These are phyloP conservation scores for Neolentinus lepideus DNA, from an alignment of 1,284 basidiomycete species.

Conservation along the genomic window DNA sequence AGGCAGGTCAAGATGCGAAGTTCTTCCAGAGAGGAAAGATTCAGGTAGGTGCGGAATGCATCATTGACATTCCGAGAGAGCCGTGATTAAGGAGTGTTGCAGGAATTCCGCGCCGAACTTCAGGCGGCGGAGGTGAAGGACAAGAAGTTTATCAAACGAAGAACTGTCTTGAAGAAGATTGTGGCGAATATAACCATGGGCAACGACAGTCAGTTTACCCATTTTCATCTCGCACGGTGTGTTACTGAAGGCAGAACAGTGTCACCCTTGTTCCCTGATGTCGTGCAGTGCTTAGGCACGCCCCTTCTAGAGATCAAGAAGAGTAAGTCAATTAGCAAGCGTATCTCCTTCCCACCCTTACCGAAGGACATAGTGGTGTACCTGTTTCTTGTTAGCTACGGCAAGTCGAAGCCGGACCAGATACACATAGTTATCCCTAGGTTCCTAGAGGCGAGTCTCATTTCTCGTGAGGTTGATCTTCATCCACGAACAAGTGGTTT, in stretches of 20 bases:
- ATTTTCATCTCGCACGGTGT: constrained; percentile 12
- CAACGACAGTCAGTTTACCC: constrained; percentile 73
- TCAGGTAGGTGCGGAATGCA: constrained; percentile 49
- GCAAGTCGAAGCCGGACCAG: constrained; percentile 81
- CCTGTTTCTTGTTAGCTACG: constrained; percentile 90
- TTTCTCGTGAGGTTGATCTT: no score
- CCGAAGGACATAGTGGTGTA: constrained; percentile 70
- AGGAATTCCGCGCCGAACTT: constrained; percentile 85
- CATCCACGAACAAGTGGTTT: not conserved
- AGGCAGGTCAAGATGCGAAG: constrained; percentile 79
- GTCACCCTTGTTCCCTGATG: constrained; percentile 88
- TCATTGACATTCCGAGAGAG: constrained; percentile 4
- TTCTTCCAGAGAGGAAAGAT: constrained; percentile 90
- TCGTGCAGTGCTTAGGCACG: constrained; percentile 83
- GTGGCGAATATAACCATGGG: constrained; percentile 96
- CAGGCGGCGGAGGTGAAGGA: constrained; percentile 88
- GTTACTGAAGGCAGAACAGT: constrained; percentile 41
- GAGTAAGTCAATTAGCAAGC: constrained; percentile 48
- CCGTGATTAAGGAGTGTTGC: constrained; percentile 11
- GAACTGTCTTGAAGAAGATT: constrained; percentile 91
- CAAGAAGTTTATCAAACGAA: constrained; percentile 88
- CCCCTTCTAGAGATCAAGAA: constrained; percentile 97
- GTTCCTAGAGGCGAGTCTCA: constrained; percentile 72
- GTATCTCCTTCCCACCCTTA: constrained; percentile 8
- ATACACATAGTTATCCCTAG: constrained; percentile 84